Base-by-base conservation (phyloP, 768 basidiomycete species). In the Boletus sp. region DNA sequence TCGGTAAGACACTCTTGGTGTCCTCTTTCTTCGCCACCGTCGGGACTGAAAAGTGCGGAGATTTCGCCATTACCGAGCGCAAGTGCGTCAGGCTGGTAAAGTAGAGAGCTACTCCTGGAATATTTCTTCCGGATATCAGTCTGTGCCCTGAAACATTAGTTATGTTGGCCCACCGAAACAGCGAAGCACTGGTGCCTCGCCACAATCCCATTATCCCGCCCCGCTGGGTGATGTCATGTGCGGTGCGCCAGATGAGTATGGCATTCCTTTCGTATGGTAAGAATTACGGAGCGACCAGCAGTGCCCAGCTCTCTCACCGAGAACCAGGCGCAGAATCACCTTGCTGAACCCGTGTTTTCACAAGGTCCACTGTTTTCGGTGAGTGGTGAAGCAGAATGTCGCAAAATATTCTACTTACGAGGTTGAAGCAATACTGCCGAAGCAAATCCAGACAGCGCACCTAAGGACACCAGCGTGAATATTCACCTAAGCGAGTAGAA, bases 311-410 rank as follows among this genome's bases (percentile, higher is more conserved):
- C 39, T 65, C 76, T 58, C 64, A 80, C 82, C 73, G 69, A 64
- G 71, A 65, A 37, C 61, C 67, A 39, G 74, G 41, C 32, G 59
- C 65, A 7, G 80, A 80, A 71, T 90, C 87, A 52, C 85, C 84
- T 72, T 94, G 92, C 69, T 95, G 94, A 62, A 94, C 67, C 47
- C 94, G 82, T n/a, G 94, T 96, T 75, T 97, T 97, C 62, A 97
- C 73, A 24, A 96, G 77, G 75, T 97, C 94, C 61, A 96, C 90
- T 92, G 44, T 17, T 17, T 36, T 17, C 5, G 18, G 14, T 55
- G 7, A 48, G 56, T 49, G 30, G 20, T 40, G 33, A 47, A 28
- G 41, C 10, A 17, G 17, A 20, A 32, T 4, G 28, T 20, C 24
- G 44, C 17, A 41, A 2, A 7, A 30, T 33, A 2, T 10, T 28